These are phyloP conservation scores for Naganishia albida DNA, from an alignment of 1,284 basidiomycete genomes.

Conservation along the genomic window DNA sequence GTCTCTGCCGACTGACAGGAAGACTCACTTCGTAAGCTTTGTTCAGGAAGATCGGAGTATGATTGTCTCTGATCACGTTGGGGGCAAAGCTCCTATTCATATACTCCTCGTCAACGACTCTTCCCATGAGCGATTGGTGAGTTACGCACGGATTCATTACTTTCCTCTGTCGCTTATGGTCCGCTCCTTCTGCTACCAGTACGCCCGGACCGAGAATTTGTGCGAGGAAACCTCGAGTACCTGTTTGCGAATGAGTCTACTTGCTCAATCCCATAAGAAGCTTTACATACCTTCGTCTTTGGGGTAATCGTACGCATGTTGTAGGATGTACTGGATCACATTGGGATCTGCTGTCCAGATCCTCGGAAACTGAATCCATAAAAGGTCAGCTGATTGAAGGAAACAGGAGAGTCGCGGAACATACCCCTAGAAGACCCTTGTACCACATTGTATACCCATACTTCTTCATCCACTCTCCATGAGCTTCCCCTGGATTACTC, in stretches of 20 bases:
- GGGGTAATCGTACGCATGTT: slow-evolving; percentile 64
- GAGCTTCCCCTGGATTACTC: slow-evolving; percentile 25
- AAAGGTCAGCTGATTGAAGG: not conserved
- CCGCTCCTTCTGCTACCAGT: slow-evolving; percentile 55
- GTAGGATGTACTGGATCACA: slow-evolving; percentile 65
- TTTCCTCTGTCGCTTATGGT: slow-evolving; percentile 59
- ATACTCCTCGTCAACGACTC: not conserved
- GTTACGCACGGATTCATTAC: slow-evolving; percentile 42
- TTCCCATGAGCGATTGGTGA: no score
- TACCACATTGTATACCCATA: slow-evolving; percentile 34
- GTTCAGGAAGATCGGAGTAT: slow-evolving; percentile 66
- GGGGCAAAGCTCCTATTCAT: slow-evolving; percentile 61
- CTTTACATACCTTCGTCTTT: slow-evolving; percentile 60
- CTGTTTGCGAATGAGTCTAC: not conserved
- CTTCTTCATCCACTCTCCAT: slow-evolving; percentile 31
- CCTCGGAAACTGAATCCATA: slow-evolving; percentile 43
- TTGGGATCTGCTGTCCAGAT: slow-evolving; percentile 65
- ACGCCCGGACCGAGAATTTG: slow-evolving; percentile 49
- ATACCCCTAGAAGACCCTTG: slow-evolving; percentile 37
- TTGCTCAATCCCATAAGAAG: not conserved
- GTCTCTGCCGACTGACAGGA: not conserved
- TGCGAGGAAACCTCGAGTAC: slow-evolving; percentile 58
- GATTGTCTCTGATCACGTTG: slow-evolving; percentile 58
- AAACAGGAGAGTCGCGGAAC: not conserved
- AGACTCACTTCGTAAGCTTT: slow-evolving; percentile 61